Evolutionary conservation across 2,329 filamentous ascomycete genomes (phyloP).

Genomic region (Cladophialophora carrionii): DNA sequence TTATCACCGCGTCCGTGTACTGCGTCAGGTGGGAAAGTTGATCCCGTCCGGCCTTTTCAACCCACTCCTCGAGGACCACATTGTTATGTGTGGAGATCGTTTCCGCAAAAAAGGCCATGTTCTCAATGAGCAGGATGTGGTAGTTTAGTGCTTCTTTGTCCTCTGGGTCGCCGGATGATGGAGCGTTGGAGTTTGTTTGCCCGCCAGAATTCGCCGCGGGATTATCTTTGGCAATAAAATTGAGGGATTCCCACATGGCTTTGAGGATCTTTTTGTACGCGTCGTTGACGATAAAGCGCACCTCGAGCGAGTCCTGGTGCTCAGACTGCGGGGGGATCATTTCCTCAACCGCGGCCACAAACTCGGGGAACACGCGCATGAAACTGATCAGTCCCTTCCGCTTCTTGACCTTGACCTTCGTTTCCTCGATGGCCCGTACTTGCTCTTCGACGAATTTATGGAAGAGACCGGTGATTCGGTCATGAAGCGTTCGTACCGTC

Average conservation of each 20-base stretch:
- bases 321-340: constrained; percentile 66
- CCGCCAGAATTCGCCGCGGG: constrained; percentile 56
- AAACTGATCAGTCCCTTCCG: constrained; percentile 95
- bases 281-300: constrained; percentile 78
- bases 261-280: constrained; percentile 88
- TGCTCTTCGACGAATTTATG: constrained; percentile 92
- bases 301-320: constrained; percentile 63
- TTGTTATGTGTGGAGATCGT: constrained; percentile 78
- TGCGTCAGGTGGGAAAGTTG: constrained; percentile 83
- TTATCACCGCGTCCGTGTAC: constrained; percentile 86
- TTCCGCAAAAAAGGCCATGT: constrained; percentile 97
- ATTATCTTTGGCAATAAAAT: constrained; percentile 81
- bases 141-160: constrained; percentile 98
- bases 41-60: constrained; percentile 73
- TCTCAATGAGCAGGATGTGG: constrained; percentile 95
- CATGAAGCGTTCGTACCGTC: constrained; percentile 77
- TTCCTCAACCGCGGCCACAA: constrained; percentile 79
- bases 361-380: constrained; percentile 88
- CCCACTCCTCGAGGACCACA: constrained; percentile 80
- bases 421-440: constrained; percentile 93
- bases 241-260: constrained; percentile 95
- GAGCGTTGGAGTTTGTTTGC: constrained; percentile 29
- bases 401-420: constrained; percentile 98
- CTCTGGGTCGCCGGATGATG: constrained; percentile 64
- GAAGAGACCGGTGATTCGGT: constrained; percentile 74